Percentiles rank a stretch among this genome's conserved stretches.
Conservation (phyloP, 805 yeast genomes). For the Wickerhamomyces sydowiorum region DNA sequence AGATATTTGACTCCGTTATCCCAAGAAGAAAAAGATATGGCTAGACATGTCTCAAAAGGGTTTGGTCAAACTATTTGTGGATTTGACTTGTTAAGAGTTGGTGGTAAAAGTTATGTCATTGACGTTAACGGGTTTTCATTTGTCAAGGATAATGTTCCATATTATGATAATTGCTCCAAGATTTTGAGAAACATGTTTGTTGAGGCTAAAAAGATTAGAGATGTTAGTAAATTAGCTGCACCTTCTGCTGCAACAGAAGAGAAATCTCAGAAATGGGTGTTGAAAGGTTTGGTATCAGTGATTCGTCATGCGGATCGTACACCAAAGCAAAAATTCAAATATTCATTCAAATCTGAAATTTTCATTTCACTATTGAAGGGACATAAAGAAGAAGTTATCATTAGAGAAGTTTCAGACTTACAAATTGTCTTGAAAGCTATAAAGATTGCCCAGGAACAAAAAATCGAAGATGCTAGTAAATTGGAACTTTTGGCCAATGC, state of each 20-base stretch:
- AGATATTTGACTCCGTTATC: conserved; percentile 80
- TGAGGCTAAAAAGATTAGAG: conserved; percentile 49
- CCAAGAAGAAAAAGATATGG: conserved; percentile 74
- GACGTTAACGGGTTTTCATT: conserved; percentile 98
- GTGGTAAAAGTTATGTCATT: conserved; percentile 85
- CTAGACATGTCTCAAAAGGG: conserved; percentile 62
- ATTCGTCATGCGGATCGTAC: conserved; percentile 98
- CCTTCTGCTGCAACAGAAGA: conserved; percentile 31
- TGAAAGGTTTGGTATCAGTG: conserved; percentile 87
- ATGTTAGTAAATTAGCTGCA: conserved; percentile 30
- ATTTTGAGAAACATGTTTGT: conserved; percentile 72
- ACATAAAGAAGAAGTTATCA: conserved; percentile 92
- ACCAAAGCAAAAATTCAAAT: conserved; percentile 96
- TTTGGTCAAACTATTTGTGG: conserved; percentile 97
- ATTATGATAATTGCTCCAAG: conserved; percentile 78
- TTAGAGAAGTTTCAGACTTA: conserved; percentile 82
- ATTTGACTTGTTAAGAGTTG: conserved; percentile 85
- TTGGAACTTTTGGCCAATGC: conserved; percentile 74
- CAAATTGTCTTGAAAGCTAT: conserved; percentile 83
- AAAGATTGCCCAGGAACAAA: conserved; percentile 68
- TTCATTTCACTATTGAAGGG: conserved; percentile 87
- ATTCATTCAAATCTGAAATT: conserved; percentile 83
- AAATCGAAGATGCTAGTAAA: conserved; percentile 76
- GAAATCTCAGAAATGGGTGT: conserved; percentile 82
- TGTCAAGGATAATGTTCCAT: conserved; percentile 84